phyloP scores from a whole-genome alignment of 495 filamentous ascomycete genomes.

The Pseudomonodictys pantanalensis region DNA sequence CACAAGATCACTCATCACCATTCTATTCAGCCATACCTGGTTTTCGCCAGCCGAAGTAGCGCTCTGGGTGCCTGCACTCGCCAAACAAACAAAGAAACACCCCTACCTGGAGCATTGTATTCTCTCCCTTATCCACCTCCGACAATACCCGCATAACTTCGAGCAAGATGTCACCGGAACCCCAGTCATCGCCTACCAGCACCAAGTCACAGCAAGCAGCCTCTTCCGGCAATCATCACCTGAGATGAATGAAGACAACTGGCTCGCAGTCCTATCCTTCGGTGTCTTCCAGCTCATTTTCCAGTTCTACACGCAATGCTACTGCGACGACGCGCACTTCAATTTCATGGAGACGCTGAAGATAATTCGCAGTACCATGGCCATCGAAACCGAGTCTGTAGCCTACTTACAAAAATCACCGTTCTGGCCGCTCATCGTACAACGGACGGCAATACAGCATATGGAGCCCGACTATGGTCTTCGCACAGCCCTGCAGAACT shows the following conservation, averaged over 20 bases:
- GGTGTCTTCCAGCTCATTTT: slow-evolving; percentile 3
- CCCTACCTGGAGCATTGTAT: slow-evolving; percentile 14
- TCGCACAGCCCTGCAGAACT: not conserved
- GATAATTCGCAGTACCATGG: slow-evolving; percentile 3
- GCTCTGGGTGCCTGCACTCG: slow-evolving; percentile 3
- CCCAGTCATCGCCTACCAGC: slow-evolving; percentile 6
- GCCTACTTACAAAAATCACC: not conserved
- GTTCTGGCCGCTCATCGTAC: slow-evolving; percentile 2
- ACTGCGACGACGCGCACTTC: not conserved
- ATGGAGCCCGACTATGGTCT: not conserved
- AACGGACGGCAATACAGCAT: not conserved
- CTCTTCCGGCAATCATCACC: slow-evolving; percentile 5
- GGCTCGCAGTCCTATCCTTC: slow-evolving; percentile 13
- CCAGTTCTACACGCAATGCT: slow-evolving; percentile 3
- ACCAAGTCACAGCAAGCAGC: slow-evolving; percentile 7
- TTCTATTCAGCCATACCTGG: not conserved
- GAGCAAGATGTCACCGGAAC: not conserved
- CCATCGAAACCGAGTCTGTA: not conserved
- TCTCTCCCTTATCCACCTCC: slow-evolving; percentile 1
- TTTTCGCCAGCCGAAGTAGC: not conserved
- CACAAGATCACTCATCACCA: not conserved
- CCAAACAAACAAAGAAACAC: not conserved
- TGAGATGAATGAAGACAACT: slow-evolving; percentile 10
- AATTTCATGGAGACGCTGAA: slow-evolving; percentile 2
- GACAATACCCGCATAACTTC: not conserved